Conservation (phyloP, 108 stramenopile species). For the Fragilaria radians region DNA sequence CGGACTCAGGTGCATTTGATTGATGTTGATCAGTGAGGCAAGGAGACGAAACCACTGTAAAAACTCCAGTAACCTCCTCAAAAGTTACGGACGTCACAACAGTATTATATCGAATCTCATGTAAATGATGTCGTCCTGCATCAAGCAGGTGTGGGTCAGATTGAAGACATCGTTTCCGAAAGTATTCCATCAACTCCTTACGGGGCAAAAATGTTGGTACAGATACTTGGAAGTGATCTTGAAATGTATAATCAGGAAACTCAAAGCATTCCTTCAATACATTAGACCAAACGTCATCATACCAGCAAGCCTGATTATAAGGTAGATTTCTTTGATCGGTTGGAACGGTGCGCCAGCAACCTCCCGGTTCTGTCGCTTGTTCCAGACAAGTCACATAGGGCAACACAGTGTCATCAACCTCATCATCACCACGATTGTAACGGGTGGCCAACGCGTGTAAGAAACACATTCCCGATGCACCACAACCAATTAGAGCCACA, state of each 20-base stretch:
- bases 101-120: conserved; percentile 33
- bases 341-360: neutral
- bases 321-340: neutral
- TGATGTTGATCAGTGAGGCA: neutral
- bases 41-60: conserved; percentile 16
- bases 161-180: conserved; percentile 28
- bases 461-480: conserved; percentile 5
- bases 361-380: conserved; percentile 1
- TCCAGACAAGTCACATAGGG: neutral
- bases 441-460: conserved; percentile 2
- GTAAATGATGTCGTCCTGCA: conserved; percentile 8
- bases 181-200: conserved; percentile 32
- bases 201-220: conserved; percentile 38
- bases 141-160: conserved; percentile 36
- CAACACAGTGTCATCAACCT: neutral
- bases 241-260: conserved; percentile 52
- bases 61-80: conserved; percentile 12
- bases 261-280: conserved; percentile 29
- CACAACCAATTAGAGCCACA: neutral
- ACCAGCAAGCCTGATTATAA: neutral
- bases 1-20: conserved; percentile 1
- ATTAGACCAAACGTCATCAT: conserved; percentile 25
- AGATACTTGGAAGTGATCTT: conserved; percentile 38
- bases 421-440: neutral
- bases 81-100: conserved; percentile 21